These are phyloP conservation scores for Aspergillus arachidicola DNA, from an alignment of 2,329 filamentous ascomycete species.

Conservation along the genomic window DNA sequence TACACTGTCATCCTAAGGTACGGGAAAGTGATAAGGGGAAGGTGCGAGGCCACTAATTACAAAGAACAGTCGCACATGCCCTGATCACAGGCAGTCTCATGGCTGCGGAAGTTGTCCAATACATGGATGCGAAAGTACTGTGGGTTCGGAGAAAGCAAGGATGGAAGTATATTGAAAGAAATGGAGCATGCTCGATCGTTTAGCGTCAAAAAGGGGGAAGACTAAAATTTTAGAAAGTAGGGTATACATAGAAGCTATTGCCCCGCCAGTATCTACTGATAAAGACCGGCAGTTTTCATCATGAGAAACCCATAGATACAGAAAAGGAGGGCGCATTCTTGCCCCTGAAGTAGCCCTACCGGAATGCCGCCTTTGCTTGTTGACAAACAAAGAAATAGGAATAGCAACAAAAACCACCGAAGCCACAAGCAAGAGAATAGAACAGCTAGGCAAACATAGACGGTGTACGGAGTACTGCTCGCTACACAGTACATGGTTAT, in stretches of 20 bases:
- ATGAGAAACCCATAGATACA: background rate
- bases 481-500: background rate
- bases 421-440: background rate
- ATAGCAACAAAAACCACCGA: background rate
- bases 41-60: constrained; percentile 11
- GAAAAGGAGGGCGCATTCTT: background rate
- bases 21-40: constrained; percentile 3
- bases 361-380: background rate
- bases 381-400: background rate
- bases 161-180: background rate
- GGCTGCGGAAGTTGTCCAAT: background rate
- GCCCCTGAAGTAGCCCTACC: background rate
- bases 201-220: background rate
- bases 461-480: background rate
- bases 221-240: background rate
- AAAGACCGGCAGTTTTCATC: background rate
- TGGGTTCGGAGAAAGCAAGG: constrained; percentile 1
- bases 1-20: background rate
- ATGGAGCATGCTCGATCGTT: background rate
- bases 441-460: background rate
- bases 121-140: background rate
- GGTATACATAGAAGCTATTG: background rate
- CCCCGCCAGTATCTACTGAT: background rate
- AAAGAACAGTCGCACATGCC: constrained; percentile 19
- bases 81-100: constrained; percentile 13